Evolutionary conservation across 192 early-diverging fungal species (phyloP), one percentile per base, ranked within the genome.

Genomic region (Dissophora globulifera): DNA sequence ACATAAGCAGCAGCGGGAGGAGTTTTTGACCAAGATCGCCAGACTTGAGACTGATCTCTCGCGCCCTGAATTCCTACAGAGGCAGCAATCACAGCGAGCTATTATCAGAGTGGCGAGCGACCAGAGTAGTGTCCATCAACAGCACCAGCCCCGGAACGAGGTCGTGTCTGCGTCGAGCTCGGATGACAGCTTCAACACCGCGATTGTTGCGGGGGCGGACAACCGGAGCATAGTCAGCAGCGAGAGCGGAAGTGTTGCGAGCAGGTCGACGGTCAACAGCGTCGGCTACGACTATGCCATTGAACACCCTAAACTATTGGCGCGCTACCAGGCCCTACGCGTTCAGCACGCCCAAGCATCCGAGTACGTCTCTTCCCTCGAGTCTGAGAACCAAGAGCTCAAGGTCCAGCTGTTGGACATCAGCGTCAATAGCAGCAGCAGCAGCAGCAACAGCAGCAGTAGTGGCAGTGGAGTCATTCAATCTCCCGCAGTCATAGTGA

Each of bases 221-320:
- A n/a, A n/a, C n/a, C n/a, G n/a, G n/a, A n/a, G n/a, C n/a, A n/a
- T n/a, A n/a, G n/a, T n/a, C n/a, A n/a, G n/a, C n/a, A n/a, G n/a
- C n/a, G n/a, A n/a, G n/a, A n/a, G n/a, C n/a, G n/a, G n/a, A n/a
- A n/a, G n/a, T n/a, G n/a, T n/a, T n/a, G n/a, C 29, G 10, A 32
- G 32, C 30, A 16, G 25, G 8, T 59, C 53, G 0, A 50, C 52
- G 45, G 45, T 75, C 43, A 58, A 75, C 27, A 75, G 56, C 41
- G 62, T 75, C 3, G 71, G 62, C 20, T 74, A 74, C 32, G 55
- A 74, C 29, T 15, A 56, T n/a, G n/a, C 55, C 2, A 9, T 50
- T n/a, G 62, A 64, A 42, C 70, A 74, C 29, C 61, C 60, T 2
- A 74, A 74, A 31, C 48, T 74, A 0, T 15, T 74, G 0, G 48